phyloP scores from a whole-genome alignment of 345 rosid genomes.

The Adansonia digitata region DNA sequence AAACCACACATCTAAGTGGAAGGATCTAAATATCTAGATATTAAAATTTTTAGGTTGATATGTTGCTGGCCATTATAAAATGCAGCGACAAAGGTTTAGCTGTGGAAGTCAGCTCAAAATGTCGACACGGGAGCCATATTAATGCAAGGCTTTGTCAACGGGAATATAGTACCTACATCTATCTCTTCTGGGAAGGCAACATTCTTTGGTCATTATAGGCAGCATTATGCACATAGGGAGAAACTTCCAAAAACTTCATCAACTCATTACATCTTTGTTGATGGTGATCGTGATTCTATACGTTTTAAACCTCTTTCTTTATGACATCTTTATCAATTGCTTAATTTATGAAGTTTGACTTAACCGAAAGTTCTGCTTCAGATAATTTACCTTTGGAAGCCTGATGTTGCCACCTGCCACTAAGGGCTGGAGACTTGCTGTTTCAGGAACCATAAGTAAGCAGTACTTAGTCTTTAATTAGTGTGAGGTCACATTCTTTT shows the following conservation, averaged over 20 bases:
- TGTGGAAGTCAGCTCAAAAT: slow-evolving; percentile 88
- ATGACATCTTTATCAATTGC: not conserved
- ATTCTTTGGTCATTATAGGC: slow-evolving; percentile 77
- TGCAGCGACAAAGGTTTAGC: slow-evolving; percentile 94
- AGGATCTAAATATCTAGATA: not conserved
- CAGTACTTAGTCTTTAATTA: not conserved
- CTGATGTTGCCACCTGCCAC: slow-evolving; percentile 93
- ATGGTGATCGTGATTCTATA: slow-evolving; percentile 84
- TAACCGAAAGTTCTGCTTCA: slow-evolving; percentile 22
- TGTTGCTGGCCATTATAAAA: slow-evolving; percentile 61
- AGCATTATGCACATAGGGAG: slow-evolving; percentile 83
- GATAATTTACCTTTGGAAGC: slow-evolving; percentile 88
- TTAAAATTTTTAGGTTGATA: slow-evolving; percentile 48
- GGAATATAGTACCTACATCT: slow-evolving; percentile 66
- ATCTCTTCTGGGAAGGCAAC: slow-evolving; percentile 75
- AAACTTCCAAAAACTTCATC: slow-evolving; percentile 86
- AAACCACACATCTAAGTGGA: not conserved
- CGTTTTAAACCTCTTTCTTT: slow-evolving; percentile 25
- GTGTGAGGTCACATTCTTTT: not conserved
- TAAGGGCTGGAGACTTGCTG: slow-evolving; percentile 89
- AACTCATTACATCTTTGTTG: slow-evolving; percentile 58
- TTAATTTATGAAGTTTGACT: not conserved
- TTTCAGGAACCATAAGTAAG: slow-evolving; percentile 50
- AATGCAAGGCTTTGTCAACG: slow-evolving; percentile 91
- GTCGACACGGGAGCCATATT: slow-evolving; percentile 80